Evolutionary conservation across 768 basidiomycete genomes (phyloP).

Genomic region (Tricholoma saponaceum): DNA sequence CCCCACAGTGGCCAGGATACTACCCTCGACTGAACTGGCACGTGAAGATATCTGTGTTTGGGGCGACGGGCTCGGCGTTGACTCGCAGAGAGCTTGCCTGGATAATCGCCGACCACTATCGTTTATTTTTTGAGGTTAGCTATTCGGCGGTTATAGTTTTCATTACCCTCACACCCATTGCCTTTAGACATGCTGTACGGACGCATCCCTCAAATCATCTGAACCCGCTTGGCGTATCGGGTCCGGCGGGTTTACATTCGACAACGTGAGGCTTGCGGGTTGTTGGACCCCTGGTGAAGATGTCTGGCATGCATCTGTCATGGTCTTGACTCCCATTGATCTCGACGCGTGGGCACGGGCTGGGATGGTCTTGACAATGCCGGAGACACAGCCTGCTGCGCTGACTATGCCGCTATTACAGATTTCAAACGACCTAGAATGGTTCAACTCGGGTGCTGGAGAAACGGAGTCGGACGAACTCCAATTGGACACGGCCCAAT

Average conservation of each 20-base stretch:
- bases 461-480: no score
- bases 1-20: slow-evolving; percentile 2
- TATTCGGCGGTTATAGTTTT: background rate
- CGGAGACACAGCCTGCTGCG: background rate
- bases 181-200: background rate
- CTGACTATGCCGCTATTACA: background rate
- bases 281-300: background rate
- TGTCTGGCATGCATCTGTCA: background rate
- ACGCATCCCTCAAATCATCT: background rate
- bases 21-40: background rate
- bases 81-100: background rate
- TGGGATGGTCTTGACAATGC: background rate
- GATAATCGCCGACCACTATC: background rate
- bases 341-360: background rate
- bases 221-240: background rate
- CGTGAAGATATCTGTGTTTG: background rate
- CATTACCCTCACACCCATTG: background rate
- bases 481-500: no score
- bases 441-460: background rate
- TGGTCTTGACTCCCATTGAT: background rate
- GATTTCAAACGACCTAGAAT: background rate
- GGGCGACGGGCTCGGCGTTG: background rate
- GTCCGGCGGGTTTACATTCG: background rate
- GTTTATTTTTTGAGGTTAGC: background rate
- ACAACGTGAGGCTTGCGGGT: background rate